phyloP scores from a whole-genome alignment of 2,329 filamentous ascomycete genomes.

The Verticillium albo-atrum region DNA sequence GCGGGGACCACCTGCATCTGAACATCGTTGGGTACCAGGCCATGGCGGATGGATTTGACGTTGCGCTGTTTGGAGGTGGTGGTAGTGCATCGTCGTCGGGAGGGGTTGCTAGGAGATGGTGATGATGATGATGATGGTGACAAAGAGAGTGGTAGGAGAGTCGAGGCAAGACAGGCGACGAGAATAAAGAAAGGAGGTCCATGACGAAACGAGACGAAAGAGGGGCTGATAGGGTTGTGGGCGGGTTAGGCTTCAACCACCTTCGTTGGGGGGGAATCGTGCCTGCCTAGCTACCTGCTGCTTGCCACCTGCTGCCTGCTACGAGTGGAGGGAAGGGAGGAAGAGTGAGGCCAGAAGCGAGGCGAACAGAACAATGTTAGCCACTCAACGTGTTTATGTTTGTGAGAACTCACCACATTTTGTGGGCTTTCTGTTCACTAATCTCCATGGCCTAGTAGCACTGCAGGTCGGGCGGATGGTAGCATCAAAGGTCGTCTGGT shows the following conservation, averaged over 20 bases:
- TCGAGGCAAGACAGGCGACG: no score
- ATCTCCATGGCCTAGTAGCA: not conserved
- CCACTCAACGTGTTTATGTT: not conserved
- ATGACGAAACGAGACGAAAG: no score
- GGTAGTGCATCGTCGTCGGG: no score
- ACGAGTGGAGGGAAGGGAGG: no score
- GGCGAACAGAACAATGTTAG: not conserved
- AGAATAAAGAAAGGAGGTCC: no score
- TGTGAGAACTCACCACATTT: no score
- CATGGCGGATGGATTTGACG: slow-evolving; percentile 50
- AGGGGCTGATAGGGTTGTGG: not conserved
- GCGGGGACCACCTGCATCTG: slow-evolving; percentile 58
- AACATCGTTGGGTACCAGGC: slow-evolving; percentile 50
- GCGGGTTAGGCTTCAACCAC: not conserved
- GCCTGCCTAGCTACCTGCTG: no score
- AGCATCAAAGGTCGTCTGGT: no score
- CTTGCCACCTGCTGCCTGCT: not conserved
- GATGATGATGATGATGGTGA: not conserved
- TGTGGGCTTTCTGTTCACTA: not conserved
- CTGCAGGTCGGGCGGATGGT: no score
- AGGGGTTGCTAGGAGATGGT: not conserved
- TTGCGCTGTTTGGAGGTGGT: slow-evolving; percentile 39
- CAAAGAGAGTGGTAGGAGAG: no score
- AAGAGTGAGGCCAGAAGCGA: not conserved
- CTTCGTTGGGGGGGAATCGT: no score